Evolutionary conservation across 1,139 yeast species (phyloP).

Genomic region (Pichia cactophila): DNA sequence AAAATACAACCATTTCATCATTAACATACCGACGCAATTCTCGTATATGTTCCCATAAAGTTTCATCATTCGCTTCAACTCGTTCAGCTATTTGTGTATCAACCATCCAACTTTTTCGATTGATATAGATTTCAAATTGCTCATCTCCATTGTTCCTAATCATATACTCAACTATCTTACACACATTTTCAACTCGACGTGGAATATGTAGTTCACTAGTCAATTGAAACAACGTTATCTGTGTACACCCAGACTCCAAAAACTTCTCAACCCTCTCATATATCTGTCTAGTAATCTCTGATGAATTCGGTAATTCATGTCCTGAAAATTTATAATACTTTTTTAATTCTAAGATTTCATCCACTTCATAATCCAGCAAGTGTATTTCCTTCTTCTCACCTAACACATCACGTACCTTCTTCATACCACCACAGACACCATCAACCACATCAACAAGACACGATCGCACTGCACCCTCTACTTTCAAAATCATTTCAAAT

Average conservation of each 20-base stretch:
- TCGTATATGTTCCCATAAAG: not conserved
- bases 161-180: slow-evolving; percentile 31
- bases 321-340: slow-evolving; percentile 1
- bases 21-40: not conserved
- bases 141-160: slow-evolving; percentile 30
- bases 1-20: slow-evolving; percentile 1
- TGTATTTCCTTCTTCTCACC: not conserved
- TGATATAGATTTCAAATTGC: slow-evolving; percentile 3
- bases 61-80: not conserved
- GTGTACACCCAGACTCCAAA: not conserved
- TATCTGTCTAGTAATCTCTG: slow-evolving; percentile 5
- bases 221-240: slow-evolving; percentile 4
- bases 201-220: slow-evolving; percentile 6
- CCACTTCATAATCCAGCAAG: not conserved
- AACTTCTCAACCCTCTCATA: slow-evolving; percentile 4
- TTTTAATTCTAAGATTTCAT: not conserved
- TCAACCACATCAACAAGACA: not conserved
- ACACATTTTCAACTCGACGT: slow-evolving; percentile 8
- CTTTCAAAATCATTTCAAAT: slow-evolving; percentile 15
- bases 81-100: slow-evolving; percentile 1
- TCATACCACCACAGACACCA: not conserved
- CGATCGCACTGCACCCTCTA: not conserved
- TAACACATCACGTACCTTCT: not conserved
- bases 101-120: slow-evolving; percentile 3
- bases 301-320: not conserved